A percentile compares a stretch with the other conserved stretches of the same genome.
Evolutionary conservation across 345 rosid species (phyloP).

Genomic region (Theobroma cacao): DNA sequence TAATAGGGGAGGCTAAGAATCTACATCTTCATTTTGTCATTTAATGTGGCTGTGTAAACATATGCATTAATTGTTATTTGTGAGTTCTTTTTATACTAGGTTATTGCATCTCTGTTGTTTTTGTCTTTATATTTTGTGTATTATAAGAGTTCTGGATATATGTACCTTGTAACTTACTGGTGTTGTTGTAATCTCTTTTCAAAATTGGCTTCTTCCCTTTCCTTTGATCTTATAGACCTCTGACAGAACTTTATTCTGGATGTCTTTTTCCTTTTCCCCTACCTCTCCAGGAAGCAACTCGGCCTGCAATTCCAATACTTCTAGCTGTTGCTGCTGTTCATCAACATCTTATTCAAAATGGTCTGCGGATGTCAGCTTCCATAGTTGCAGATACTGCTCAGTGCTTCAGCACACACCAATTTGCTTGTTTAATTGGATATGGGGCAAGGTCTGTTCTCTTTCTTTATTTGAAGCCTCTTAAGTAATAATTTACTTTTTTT

Average conservation of each 20-base stretch:
- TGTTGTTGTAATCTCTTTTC: not conserved
- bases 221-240: not conserved
- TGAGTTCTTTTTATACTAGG: not conserved
- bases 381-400: slow-evolving; percentile 95
- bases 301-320: slow-evolving; percentile 92
- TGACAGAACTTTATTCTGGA: not conserved
- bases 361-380: slow-evolving; percentile 91
- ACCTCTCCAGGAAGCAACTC: slow-evolving; percentile 70
- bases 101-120: not conserved
- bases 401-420: slow-evolving; percentile 99
- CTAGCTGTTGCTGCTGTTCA: slow-evolving; percentile 98
- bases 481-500: not conserved
- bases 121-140: not conserved
- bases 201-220: not conserved
- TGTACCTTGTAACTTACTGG: not conserved
- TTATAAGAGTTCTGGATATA: not conserved
- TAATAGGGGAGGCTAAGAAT: not conserved
- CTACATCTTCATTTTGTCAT: not conserved
- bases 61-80: not conserved
- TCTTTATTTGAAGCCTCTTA: slow-evolving; percentile 7
- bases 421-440: slow-evolving; percentile 96
- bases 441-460: slow-evolving; percentile 78
- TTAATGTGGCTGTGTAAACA: not conserved
- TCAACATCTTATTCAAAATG: slow-evolving; percentile 99
- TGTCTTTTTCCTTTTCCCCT: slow-evolving; percentile 4